Percentiles rank a stretch among this genome's conserved stretches.
Evolutionary conservation across 2,329 filamentous ascomycete genomes (phyloP).

Genomic region (Karstenula rhodostoma): DNA sequence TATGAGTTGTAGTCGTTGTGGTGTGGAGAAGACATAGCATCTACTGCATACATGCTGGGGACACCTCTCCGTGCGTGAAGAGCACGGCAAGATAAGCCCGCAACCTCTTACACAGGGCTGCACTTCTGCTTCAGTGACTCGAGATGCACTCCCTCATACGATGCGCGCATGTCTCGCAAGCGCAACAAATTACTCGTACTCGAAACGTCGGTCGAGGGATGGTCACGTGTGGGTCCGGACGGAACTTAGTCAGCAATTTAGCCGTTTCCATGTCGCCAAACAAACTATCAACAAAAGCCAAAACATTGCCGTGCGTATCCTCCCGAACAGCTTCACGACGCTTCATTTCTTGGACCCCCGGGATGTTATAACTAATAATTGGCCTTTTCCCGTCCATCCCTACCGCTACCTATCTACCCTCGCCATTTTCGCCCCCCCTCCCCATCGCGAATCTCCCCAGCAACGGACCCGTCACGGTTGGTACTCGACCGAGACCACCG

Average conservation of each 20-base stretch:
- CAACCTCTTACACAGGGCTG: neutral
- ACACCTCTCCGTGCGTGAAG: too few relatives aligned
- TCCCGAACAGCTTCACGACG: constrained; percentile 7
- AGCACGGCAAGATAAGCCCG: neutral
- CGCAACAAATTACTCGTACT: neutral
- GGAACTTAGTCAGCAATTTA: constrained; percentile 5
- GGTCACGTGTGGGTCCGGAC: neutral
- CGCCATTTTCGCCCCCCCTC: neutral
- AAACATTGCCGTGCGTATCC: constrained; percentile 14
- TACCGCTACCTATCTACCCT: neutral
- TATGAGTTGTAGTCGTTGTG: neutral
- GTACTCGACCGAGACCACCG: neutral
- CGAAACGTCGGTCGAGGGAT: neutral
- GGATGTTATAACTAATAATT: constrained; percentile 10
- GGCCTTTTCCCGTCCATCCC: constrained; percentile 1
- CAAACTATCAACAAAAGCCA: constrained; percentile 14
- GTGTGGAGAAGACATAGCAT: too few relatives aligned
- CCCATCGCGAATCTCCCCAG: constrained; percentile 6
- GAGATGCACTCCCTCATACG: neutral
- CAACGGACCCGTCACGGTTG: neutral
- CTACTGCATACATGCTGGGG: too few relatives aligned
- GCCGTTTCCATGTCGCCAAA: constrained; percentile 13
- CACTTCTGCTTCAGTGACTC: neutral
- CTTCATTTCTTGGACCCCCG: constrained; percentile 10
- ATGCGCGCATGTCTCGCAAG: neutral